phyloP scores from a whole-genome alignment of 169 alveolate genomes.

The Plasmodium cynomolgi region DNA sequence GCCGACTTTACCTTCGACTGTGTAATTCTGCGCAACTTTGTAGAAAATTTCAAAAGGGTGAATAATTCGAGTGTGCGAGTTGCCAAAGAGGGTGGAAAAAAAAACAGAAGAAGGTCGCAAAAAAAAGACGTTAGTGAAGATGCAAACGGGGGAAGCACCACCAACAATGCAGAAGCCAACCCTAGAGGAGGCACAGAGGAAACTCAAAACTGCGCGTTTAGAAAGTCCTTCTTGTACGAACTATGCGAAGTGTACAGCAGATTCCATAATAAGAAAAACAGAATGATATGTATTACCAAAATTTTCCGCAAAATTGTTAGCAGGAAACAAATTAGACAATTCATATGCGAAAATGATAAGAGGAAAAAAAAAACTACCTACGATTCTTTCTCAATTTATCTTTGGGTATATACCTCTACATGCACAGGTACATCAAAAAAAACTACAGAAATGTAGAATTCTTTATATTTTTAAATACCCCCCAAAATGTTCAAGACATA shows the following conservation, averaged over 20 bases:
- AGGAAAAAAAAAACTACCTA: conserved; percentile 38
- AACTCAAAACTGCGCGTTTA: not conserved
- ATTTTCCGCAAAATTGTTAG: conserved; percentile 64
- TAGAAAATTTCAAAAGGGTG: conserved; percentile 33
- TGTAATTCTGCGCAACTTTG: conserved; percentile 9
- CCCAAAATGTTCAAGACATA: conserved; percentile 34
- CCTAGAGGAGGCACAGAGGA: not conserved
- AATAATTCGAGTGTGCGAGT: not conserved
- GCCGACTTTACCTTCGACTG: conserved; percentile 25
- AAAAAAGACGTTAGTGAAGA: not conserved
- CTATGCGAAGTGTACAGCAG: conserved; percentile 38
- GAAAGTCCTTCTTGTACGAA: conserved; percentile 40
- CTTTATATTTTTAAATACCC: conserved; percentile 64
- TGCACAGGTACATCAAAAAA: conserved; percentile 29
- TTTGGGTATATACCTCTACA: conserved; percentile 63
- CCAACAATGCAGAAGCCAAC: not conserved
- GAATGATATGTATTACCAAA: conserved; percentile 60
- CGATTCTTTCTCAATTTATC: conserved; percentile 55
- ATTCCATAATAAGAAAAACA: conserved; percentile 23
- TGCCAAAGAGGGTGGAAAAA: not conserved
- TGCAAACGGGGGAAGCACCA: not conserved
- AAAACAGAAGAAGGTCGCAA: not conserved
- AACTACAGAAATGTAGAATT: conserved; percentile 45
- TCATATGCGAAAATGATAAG: conserved; percentile 68
- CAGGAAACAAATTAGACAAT: conserved; percentile 49